A percentile compares a stretch with the other conserved stretches of the same genome.
Evolutionary conservation across 352 stramenopile species (phyloP).

Genomic region (Globisporangium spinosum): DNA sequence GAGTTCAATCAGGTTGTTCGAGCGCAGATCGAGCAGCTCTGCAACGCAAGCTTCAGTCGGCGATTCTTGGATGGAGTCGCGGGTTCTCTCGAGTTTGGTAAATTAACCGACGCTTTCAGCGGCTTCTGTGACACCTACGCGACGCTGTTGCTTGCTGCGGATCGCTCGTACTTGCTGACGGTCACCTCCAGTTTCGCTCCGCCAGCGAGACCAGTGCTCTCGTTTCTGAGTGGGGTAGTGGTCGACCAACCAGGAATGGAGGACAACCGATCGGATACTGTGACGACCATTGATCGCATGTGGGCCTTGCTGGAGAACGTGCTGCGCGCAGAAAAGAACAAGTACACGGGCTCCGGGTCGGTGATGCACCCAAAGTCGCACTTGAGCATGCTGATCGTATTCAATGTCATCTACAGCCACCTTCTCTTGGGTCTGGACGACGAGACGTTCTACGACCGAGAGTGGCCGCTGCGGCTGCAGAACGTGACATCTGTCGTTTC

Average conservation of each 20-base stretch:
- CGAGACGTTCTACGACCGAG: constrained; percentile 62
- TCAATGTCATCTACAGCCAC: constrained; percentile 66
- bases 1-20: constrained; percentile 12
- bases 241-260: constrained; percentile 23
- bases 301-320: constrained; percentile 33
- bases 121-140: constrained; percentile 37
- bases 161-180: constrained; percentile 41
- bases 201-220: constrained; percentile 37
- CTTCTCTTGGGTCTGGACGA: constrained; percentile 63
- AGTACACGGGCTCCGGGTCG: constrained; percentile 5
- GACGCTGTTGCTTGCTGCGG: constrained; percentile 38
- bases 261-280: background rate
- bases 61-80: constrained; percentile 29
- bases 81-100: background rate
- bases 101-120: constrained; percentile 21
- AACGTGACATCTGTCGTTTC: constrained; percentile 42
- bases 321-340: constrained; percentile 18
- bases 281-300: constrained; percentile 28
- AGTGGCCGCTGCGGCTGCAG: constrained; percentile 45
- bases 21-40: constrained; percentile 19
- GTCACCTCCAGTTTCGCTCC: constrained; percentile 43
- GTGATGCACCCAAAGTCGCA: constrained; percentile 22
- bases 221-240: constrained; percentile 50
- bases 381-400: constrained; percentile 47
- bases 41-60: constrained; percentile 27